These are phyloP conservation scores for Marasmius tenuissimus DNA, from an alignment of 1,284 basidiomycete species.

Conservation along the genomic window DNA sequence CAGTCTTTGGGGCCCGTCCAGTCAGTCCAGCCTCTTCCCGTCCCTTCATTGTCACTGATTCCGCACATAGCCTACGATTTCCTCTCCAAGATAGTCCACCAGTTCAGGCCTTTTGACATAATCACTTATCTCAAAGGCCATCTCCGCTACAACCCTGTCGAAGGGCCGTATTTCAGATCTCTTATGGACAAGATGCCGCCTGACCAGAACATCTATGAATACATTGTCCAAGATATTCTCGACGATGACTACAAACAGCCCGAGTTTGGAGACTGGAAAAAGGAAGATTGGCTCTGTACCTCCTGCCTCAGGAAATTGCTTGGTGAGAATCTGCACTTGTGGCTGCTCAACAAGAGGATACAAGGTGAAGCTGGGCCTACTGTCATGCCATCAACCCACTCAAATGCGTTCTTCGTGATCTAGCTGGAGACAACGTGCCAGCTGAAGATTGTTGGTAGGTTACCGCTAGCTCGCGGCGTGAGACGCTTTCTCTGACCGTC, in stretches of 20 bases:
- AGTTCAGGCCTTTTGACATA: no score
- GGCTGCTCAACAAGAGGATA: conserved; percentile 7
- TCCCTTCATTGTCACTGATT: no score
- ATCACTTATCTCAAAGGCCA: not conserved
- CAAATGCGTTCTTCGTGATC: not conserved
- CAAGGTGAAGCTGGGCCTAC: not conserved
- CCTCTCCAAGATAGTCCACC: no score
- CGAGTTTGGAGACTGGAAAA: conserved; percentile 23
- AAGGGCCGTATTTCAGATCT: not conserved
- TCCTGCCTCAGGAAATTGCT: conserved; percentile 29
- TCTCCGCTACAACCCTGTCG: not conserved
- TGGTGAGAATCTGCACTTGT: conserved; percentile 17
- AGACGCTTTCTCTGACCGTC: no score
- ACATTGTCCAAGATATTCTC: conserved; percentile 27
- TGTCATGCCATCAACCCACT: not conserved
- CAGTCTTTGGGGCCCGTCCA: no score
- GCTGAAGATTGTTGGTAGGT: conserved; percentile 14
- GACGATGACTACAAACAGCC: conserved; percentile 14
- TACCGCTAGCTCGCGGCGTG: not conserved
- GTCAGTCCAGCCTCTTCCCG: no score
- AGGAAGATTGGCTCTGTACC: conserved; percentile 32
- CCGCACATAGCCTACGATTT: no score
- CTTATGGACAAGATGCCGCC: not conserved
- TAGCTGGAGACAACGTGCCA: conserved; percentile 9
- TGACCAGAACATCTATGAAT: not conserved